Percentiles rank a stretch among this genome's conserved stretches.
These are phyloP conservation scores for Solanum piurae DNA, from an alignment of 257 asterid species.

Conservation along the genomic window DNA sequence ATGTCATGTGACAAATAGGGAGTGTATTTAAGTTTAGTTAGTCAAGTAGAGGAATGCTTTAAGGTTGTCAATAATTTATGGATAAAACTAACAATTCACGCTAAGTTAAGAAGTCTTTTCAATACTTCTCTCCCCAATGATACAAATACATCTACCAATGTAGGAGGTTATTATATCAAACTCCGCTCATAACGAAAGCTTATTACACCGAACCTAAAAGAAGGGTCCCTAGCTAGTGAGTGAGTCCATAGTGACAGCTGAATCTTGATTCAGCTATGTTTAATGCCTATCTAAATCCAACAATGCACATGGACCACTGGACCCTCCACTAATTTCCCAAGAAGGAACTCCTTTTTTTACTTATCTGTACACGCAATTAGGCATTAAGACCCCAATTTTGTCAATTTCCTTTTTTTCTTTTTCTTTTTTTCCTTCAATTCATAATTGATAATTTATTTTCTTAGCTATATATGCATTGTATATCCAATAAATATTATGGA, in stretches of 20 bases:
- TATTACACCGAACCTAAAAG: not conserved
- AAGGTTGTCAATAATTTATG: not conserved
- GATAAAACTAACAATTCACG: too few relatives aligned
- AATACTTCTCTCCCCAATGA: too few relatives aligned
- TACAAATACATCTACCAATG: not conserved
- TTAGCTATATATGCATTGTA: not conserved
- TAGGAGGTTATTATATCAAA: too few relatives aligned
- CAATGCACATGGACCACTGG: not conserved
- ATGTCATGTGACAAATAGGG: not conserved
- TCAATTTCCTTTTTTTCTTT: not conserved
- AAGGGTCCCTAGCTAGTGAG: not conserved
- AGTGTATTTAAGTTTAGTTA: not conserved
- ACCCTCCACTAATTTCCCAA: not conserved
- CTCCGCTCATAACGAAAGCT: not conserved
- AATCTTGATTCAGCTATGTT: not conserved
- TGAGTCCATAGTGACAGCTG: not conserved
- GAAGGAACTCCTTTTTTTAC: not conserved
- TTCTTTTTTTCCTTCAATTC: not conserved
- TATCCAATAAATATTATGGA: not conserved
- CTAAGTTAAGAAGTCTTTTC: too few relatives aligned
- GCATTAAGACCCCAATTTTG: not conserved
- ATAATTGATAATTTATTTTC: not conserved
- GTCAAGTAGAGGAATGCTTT: accelerated
- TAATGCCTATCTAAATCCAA: not conserved
- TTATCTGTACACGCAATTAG: not conserved